Evolutionary conservation across 176 grass and related monocot genomes (phyloP).

Genomic region (Dendrocalamus sinicus): DNA sequence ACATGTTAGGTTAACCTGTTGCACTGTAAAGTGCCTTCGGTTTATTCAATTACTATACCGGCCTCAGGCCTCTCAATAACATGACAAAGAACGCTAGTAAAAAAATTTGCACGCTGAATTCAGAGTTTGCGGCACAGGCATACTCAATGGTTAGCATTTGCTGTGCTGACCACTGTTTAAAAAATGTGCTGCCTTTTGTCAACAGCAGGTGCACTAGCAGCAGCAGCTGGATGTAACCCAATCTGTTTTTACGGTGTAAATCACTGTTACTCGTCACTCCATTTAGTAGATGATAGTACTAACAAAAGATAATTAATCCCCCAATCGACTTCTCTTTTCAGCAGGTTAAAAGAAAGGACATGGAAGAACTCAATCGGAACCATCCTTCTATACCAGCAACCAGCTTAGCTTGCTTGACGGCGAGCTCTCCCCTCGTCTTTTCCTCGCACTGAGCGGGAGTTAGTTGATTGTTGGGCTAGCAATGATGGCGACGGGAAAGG

Average conservation of each 20-base stretch:
- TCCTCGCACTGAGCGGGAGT: neutral
- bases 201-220: neutral
- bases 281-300: neutral
- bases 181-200: neutral
- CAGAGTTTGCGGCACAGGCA: neutral
- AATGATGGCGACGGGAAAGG: slow-evolving; percentile 31
- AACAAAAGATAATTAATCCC: neutral
- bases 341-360: neutral
- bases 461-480: slow-evolving; percentile 45
- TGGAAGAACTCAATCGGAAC: neutral
- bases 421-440: slow-evolving; percentile 4
- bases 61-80: neutral
- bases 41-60: neutral
- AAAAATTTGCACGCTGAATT: neutral
- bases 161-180: neutral
- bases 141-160: neutral
- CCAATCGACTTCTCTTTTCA: neutral
- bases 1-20: slow-evolving; percentile 59
- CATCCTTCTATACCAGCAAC: neutral
- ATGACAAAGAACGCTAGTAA: neutral
- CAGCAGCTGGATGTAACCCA: neutral
- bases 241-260: neutral
- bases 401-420: slow-evolving; percentile 18
- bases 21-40: slow-evolving; percentile 40
- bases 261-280: neutral